Base-by-base conservation (phyloP, 2,329 filamentous ascomycete genomes). In the Claviceps capensis region DNA sequence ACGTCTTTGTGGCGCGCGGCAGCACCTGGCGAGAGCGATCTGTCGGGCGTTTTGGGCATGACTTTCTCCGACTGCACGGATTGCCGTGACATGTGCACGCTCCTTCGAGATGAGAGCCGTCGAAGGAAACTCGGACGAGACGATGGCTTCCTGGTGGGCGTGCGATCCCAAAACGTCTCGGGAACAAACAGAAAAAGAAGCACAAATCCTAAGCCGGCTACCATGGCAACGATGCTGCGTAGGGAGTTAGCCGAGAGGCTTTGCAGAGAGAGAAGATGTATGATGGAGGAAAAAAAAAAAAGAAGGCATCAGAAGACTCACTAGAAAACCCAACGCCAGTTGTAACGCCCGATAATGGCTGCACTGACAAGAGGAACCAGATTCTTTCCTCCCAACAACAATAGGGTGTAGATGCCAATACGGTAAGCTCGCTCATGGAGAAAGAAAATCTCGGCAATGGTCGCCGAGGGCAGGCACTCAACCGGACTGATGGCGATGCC, bases 361-460 rank as follows among this genome's bases (percentile, higher is more conserved):
- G 91, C 91, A 64, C 88, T 94, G 23, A 94, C 83, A 23, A 96
- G 71, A 0, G 91, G 91, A 4, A 95, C 76, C 56, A 97, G 65
- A 59, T 96, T 97, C 73, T 96, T 96, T 48, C 90, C 89, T 14
- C 90, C 87, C 0, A 97, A 77, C 13, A 97, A 75, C 5, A 97
- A 72, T 19, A 97, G 69, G 0, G 90, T 96, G 63, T 97, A 97
- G 23, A 97, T 89, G 9, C 93, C 93, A 45, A 97, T 81, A 4
- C 91, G 84, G 64, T 90, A 97, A 0, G 91, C 91, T 55, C 91
- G 78, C 69, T 97, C 91, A 61, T 97, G 91, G 19, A 97, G 73
- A 63, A 95, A 96, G 72, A 90, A 97, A 54, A 97, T 96, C 67
- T 97, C 91, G 3, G 90, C 89, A 61, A 97, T 91, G 0, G 89